These are phyloP conservation scores for Puccinellia tenuiflora DNA, from an alignment of 176 grass and related monocot species.

Conservation along the genomic window DNA sequence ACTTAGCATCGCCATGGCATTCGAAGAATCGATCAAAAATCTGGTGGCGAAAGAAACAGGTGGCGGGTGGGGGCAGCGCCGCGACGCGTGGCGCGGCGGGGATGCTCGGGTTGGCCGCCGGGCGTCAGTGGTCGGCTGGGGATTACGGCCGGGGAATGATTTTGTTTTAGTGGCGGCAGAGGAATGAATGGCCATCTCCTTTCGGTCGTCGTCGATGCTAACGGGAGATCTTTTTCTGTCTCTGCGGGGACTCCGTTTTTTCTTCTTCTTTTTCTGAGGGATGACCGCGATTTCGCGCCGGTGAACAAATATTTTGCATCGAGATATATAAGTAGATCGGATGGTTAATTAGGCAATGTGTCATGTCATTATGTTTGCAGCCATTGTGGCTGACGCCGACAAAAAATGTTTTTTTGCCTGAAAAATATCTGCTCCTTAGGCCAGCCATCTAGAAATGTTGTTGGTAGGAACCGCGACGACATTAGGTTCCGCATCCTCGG, in stretches of 20 bases:
- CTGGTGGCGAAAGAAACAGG: neutral
- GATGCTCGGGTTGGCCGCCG: slow-evolving; percentile 4
- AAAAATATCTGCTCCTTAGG: no score
- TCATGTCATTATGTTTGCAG: no score
- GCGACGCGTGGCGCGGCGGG: slow-evolving; percentile 15
- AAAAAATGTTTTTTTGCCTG: no score
- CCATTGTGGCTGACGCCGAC: no score
- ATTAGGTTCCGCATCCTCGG: no score
- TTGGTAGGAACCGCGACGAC: no score
- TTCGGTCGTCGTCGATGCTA: neutral
- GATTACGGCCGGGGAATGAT: slow-evolving; percentile 10
- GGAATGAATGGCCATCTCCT: neutral
- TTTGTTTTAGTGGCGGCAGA: slow-evolving; percentile 15
- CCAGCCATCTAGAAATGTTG: no score
- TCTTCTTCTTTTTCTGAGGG: neutral
- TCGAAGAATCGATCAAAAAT: slow-evolving; percentile 7
- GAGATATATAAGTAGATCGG: no score
- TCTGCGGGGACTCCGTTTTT: neutral
- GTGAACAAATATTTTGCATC: no score
- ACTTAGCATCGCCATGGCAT: neutral
- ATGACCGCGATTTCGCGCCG: no score
- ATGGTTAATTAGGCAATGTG: no score
- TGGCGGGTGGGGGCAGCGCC: neutral
- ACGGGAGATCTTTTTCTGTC: neutral
- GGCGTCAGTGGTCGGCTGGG: slow-evolving; percentile 41